A percentile compares a stretch with the other conserved stretches of the same genome.
Conservation (phyloP, 108 stramenopile species). For the Ochromonas danica region DNA sequence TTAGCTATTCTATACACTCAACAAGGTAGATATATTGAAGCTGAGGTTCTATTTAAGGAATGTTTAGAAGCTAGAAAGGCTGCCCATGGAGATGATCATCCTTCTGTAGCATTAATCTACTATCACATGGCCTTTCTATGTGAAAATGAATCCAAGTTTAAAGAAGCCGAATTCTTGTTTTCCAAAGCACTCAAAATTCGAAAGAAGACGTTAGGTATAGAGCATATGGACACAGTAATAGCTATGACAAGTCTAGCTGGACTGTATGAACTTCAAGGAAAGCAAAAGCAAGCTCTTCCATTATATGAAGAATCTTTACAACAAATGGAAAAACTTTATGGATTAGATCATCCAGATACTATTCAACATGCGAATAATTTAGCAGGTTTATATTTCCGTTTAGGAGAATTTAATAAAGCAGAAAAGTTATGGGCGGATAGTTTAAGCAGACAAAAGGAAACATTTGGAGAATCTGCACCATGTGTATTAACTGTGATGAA, state of each 20-base stretch:
- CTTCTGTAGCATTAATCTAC: no score
- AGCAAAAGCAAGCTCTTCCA: neutral
- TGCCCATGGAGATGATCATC: neutral
- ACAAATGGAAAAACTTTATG: neutral
- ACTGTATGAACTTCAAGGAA: conserved; percentile 19
- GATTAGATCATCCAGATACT: neutral
- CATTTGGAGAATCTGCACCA: neutral
- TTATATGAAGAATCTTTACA: neutral
- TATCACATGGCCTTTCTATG: no score
- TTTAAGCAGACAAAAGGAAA: neutral
- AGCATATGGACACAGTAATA: no score
- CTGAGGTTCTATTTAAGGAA: neutral
- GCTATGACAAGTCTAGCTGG: neutral
- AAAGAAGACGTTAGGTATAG: no score
- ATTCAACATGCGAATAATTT: neutral
- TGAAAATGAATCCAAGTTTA: no score
- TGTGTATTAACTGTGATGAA: neutral
- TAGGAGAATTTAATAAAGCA: neutral
- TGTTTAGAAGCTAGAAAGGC: neutral
- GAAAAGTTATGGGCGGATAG: neutral
- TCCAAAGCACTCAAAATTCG: no score
- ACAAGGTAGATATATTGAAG: neutral
- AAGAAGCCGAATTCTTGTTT: no score
- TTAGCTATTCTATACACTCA: neutral
- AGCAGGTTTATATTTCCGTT: neutral